Evolutionary conservation across 495 filamentous ascomycete species (phyloP).

Genomic region (Parmelia sp.): DNA sequence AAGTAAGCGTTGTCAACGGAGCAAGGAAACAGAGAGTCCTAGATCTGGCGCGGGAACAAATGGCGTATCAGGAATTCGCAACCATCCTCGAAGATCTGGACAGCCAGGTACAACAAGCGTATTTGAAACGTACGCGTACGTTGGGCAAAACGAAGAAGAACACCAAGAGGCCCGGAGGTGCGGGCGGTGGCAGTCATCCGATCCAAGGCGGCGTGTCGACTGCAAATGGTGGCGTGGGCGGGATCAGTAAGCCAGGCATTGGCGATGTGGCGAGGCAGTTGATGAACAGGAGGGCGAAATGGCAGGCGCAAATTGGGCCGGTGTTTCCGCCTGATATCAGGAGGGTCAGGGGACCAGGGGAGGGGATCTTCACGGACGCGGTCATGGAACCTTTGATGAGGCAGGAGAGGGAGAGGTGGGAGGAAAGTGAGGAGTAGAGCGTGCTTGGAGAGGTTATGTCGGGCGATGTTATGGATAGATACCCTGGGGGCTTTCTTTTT

Average conservation of each 20-base stretch:
- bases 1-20: constrained; percentile 77
- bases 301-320: constrained; percentile 79
- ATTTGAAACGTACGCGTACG: constrained; percentile 91
- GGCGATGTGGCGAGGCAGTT: constrained; percentile 82
- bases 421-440: constrained; percentile 40
- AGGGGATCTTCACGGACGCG: constrained; percentile 59
- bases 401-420: constrained; percentile 68
- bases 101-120: constrained; percentile 88
- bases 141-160: constrained; percentile 89
- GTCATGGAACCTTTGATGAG: constrained; percentile 54
- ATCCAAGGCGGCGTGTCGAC: constrained; percentile 26
- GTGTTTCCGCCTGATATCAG: constrained; percentile 75
- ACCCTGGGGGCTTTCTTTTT: not conserved
- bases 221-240: constrained; percentile 46
- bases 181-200: constrained; percentile 47
- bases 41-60: constrained; percentile 78
- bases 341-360: constrained; percentile 45
- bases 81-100: constrained; percentile 97
- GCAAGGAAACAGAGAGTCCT: constrained; percentile 79
- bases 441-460: not conserved
- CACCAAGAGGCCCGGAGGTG: constrained; percentile 66
- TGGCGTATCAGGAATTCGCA: constrained; percentile 92
- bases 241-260: constrained; percentile 66
- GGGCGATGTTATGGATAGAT: not conserved
- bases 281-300: constrained; percentile 81